Evolutionary conservation across 495 filamentous ascomycete genomes (phyloP).

Genomic region (Aspergillus avenaceus): DNA sequence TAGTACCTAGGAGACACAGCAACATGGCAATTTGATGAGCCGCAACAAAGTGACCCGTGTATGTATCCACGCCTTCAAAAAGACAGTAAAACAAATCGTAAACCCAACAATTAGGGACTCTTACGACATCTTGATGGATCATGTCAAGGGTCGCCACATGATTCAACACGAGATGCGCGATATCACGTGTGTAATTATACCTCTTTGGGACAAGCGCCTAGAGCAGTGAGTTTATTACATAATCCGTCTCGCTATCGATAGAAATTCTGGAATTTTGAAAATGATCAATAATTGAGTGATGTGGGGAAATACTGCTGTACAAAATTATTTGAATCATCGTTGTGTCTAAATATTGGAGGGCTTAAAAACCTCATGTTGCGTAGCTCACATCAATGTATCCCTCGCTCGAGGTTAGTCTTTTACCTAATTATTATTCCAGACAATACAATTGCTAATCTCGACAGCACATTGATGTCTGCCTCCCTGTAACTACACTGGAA

Average conservation of each 20-base stretch:
- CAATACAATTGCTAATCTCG: slow-evolving; percentile 10
- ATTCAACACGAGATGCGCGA: slow-evolving; percentile 18
- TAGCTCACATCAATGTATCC: slow-evolving; percentile 23
- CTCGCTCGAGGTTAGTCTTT: slow-evolving; percentile 32
- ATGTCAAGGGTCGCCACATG: slow-evolving; percentile 9
- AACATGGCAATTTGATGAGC: background rate
- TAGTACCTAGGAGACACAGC: background rate
- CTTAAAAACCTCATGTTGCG: slow-evolving; percentile 16
- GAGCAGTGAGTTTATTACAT: slow-evolving; percentile 12
- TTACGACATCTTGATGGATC: background rate
- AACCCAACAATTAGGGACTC: background rate
- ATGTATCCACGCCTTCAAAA: no score
- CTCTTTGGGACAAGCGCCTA: slow-evolving; percentile 16
- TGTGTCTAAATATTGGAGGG: slow-evolving; percentile 1
- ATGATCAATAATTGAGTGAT: slow-evolving; percentile 10
- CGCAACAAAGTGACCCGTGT: no score
- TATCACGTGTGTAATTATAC: slow-evolving; percentile 26
- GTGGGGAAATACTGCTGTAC: slow-evolving; percentile 10
- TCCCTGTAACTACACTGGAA: slow-evolving; percentile 42
- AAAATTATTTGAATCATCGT: background rate
- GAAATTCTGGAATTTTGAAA: slow-evolving; percentile 16
- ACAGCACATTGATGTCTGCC: slow-evolving; percentile 44
- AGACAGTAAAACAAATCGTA: background rate
- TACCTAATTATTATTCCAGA: background rate
- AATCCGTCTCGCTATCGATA: slow-evolving; percentile 13